Evolutionary conservation across 371 early-diverging fungal species (phyloP).

Genomic region (Apophysomyces elegans): DNA sequence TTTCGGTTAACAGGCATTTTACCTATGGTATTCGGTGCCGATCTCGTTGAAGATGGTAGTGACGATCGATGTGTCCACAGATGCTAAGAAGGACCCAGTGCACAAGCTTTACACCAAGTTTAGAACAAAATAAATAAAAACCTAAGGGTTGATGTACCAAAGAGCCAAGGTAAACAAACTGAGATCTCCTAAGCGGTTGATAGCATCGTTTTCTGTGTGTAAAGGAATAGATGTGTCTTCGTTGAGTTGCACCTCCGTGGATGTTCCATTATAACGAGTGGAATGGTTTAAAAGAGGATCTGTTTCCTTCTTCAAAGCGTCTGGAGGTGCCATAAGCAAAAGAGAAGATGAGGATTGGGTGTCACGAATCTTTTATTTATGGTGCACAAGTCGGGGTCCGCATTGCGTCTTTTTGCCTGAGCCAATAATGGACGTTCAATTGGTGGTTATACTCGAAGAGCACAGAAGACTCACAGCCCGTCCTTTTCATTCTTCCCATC

Average conservation of each 20-base stretch:
- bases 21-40: conserved; percentile 69
- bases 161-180: conserved; percentile 1
- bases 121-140: not conserved
- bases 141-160: not conserved
- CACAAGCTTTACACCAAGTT: conserved; percentile 32
- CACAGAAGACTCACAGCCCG: no score
- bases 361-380: no score
- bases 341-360: no score
- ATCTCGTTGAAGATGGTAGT: conserved; percentile 79
- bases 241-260: not conserved
- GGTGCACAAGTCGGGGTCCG: no score
- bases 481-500: no score
- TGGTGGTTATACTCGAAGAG: no score
- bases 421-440: no score
- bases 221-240: not conserved
- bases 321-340: not conserved
- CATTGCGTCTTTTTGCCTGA: no score
- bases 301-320: not conserved
- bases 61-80: conserved; percentile 78
- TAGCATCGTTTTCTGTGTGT: not conserved
- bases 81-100: conserved; percentile 64
- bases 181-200: not conserved
- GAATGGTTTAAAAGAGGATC: not conserved
- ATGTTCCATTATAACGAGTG: not conserved
- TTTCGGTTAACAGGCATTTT: not conserved